A percentile compares a stretch with the other conserved stretches of the same genome.
These are phyloP conservation scores for Aspergillus asperescens DNA, from an alignment of 495 filamentous ascomycete species.

Conservation along the genomic window DNA sequence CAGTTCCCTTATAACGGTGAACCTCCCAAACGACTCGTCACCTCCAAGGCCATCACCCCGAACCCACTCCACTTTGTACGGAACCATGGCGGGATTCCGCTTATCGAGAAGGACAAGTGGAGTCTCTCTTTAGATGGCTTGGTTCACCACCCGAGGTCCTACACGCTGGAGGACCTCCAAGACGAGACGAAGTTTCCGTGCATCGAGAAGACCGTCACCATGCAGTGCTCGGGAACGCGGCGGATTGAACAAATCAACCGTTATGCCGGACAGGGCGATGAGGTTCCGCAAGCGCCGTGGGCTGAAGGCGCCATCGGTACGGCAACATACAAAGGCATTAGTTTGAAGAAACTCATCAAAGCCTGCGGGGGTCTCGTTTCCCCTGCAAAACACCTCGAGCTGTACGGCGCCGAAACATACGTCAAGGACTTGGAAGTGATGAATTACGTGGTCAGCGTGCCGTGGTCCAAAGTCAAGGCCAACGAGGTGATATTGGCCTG, in stretches of 20 bases:
- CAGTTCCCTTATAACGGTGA: no score
- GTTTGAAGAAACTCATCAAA: no score
- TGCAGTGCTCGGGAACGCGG: conserved; percentile 64
- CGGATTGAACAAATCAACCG: no score
- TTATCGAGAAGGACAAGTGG: conserved; percentile 51
- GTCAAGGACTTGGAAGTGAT: conserved; percentile 57
- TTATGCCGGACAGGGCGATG: no score
- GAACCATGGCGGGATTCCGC: conserved; percentile 62
- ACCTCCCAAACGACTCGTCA: no score
- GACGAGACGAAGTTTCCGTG: conserved; percentile 53
- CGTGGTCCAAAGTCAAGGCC: conserved; percentile 57
- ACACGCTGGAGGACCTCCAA: conserved; percentile 53
- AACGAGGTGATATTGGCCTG: conserved; percentile 64
- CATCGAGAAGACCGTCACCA: conserved; percentile 49
- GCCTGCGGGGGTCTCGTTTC: conserved; percentile 56
- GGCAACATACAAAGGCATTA: no score
- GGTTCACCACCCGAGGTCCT: conserved; percentile 48
- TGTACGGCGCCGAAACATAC: conserved; percentile 63
- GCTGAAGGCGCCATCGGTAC: no score
- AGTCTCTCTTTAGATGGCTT: conserved; percentile 51
- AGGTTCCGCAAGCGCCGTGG: no score
- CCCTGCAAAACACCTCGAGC: conserved; percentile 54
- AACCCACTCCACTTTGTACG: conserved; percentile 60
- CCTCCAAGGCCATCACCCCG: no score
- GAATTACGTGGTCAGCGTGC: conserved; percentile 61